Conservation (phyloP, 352 stramenopile genomes). For the Pythium grandisporangium region DNA sequence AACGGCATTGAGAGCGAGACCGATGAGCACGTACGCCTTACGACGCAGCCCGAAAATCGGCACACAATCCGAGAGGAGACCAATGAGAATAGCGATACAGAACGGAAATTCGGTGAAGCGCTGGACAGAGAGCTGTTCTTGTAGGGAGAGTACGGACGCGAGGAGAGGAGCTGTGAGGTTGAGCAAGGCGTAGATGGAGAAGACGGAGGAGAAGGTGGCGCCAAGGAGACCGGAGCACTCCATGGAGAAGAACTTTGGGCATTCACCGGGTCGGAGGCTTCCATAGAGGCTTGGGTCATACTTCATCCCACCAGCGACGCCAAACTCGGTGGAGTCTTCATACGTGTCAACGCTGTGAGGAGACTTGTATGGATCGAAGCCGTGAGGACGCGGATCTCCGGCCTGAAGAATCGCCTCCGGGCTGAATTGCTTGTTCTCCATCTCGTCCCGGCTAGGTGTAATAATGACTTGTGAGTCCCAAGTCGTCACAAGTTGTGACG, state of each 20-base stretch:
- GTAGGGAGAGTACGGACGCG: not conserved
- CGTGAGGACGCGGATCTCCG: not conserved
- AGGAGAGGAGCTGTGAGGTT: not conserved
- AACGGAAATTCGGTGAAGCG: constrained; percentile 24
- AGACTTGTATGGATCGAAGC: not conserved
- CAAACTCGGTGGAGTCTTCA: not conserved
- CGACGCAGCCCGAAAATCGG: constrained; percentile 40
- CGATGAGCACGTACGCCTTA: constrained; percentile 47
- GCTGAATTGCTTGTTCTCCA: not conserved
- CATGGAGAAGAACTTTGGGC: not conserved
- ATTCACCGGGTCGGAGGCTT: not conserved
- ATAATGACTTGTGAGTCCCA: too few species aligned
- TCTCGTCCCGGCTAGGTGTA: not conserved
- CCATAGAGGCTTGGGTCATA: not conserved
- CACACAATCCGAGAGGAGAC: constrained; percentile 37
- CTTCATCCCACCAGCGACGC: not conserved
- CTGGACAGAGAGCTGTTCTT: constrained; percentile 1
- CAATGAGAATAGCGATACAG: constrained; percentile 40
- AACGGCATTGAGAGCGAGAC: constrained; percentile 10
- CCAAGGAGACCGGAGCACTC: constrained; percentile 1
- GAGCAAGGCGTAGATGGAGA: not conserved
- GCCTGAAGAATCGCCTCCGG: not conserved
- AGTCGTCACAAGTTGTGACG: not conserved
- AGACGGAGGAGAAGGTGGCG: not conserved
- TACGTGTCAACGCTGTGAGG: not conserved